Evolutionary conservation across 768 basidiomycete genomes (phyloP), one percentile per base, ranked within the genome.

Genomic region (Mycena leptocephala): DNA sequence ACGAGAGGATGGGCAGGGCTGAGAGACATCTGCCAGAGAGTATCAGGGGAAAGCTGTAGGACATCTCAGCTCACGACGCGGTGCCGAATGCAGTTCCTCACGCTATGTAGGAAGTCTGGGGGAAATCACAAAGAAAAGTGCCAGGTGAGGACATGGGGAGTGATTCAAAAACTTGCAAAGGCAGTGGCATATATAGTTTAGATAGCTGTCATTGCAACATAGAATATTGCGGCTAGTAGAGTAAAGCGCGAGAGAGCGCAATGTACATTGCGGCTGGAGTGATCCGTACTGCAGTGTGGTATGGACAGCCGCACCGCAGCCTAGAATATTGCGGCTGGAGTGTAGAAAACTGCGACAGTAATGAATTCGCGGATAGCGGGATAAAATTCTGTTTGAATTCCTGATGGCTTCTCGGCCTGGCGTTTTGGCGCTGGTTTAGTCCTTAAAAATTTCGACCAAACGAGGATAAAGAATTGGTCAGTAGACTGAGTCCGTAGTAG

Each of bases 91-190:
- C 18, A 59, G 11, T 43, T 32, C 28, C 68, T 69, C 30, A 69
- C 68, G 30, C 39, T 10, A 46, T 46, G 11, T 32, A 69, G 26
- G 55, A 59, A 6, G 24, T 46, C n/a, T 59, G 68, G 11, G 68
- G 68, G 41, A 69, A 69, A 32, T 69, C 68, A 8, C 28, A 69
- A 20, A 69, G 68, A n/a, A 56, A 59, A 24, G 48, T 51, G 22
- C 48, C n/a, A 51, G 48, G 48, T 51, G 48, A 51, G 48, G n/a
- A 51, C 48, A 51, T 51, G 48, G 48, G 48, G 48, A 51, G 48
- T 51, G 48, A 51, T 51, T 51, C 48, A 24, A 51, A 51, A 51
- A 51, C 48, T n/a, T 51, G 48, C 48, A 51, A 51, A 51, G 48
- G 48, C 48, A 51, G 48, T 51, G 48, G 48, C 48, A 51, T n/a